phyloP scores from a whole-genome alignment of 106 monocot genomes.

The Amphibolis antarctica region DNA sequence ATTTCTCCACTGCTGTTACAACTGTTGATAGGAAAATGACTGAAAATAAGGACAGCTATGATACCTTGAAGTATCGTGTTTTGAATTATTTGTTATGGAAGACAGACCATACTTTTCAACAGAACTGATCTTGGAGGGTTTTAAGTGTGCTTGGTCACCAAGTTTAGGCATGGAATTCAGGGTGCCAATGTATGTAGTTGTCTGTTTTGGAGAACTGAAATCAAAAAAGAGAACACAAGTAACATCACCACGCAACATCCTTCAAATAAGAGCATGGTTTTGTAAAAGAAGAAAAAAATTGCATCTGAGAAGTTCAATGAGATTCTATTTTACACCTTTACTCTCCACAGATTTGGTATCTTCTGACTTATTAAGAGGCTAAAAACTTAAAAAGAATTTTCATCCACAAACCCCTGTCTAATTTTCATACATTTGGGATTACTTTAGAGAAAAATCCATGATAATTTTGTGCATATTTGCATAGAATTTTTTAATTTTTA shows the following conservation, averaged over 20 bases:
- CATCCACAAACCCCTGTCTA: background rate
- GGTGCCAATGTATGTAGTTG: background rate
- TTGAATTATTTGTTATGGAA: constrained; percentile 3
- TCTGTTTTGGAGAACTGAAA: background rate
- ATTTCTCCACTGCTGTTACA: background rate
- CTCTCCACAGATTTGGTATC: background rate
- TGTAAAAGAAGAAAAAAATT: no score
- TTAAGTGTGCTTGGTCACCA: background rate
- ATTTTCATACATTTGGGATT: background rate
- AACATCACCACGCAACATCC: background rate
- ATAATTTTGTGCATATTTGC: background rate
- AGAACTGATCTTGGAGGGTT: constrained; percentile 1
- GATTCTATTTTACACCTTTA: no score
- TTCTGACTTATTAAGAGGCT: background rate
- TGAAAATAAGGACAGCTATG: background rate
- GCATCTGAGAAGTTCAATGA: no score
- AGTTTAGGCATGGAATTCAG: background rate
- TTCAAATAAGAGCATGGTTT: background rate
- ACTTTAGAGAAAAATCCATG: background rate
- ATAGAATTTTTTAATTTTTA: background rate
- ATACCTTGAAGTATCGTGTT: constrained; percentile 24
- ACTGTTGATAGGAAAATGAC: background rate
- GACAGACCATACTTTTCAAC: constrained; percentile 15
- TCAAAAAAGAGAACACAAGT: background rate
- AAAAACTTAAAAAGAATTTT: background rate